Evolutionary conservation across 768 basidiomycete genomes (phyloP).

Genomic region (Phylloporus sp.): DNA sequence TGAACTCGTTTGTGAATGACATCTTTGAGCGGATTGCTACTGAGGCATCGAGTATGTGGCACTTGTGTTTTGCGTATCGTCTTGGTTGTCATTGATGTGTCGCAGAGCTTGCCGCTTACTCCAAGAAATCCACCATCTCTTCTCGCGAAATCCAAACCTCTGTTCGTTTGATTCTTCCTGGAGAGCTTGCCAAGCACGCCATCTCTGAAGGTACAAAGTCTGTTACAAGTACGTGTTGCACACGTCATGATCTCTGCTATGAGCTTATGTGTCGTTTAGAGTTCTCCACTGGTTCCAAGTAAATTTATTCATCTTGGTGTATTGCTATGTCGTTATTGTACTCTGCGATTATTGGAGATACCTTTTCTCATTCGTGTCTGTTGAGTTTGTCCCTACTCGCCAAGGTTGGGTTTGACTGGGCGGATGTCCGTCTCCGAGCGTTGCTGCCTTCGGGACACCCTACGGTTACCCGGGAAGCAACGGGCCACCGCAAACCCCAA

Average conservation of each 20-base stretch:
- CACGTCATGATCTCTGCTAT: neutral
- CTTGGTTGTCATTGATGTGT: neutral
- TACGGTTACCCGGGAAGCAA: neutral
- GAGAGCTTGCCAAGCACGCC: slow-evolving; percentile 84
- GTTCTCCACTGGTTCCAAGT: slow-evolving; percentile 61
- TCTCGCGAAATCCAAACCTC: slow-evolving; percentile 86
- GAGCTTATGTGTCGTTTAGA: slow-evolving; percentile 33
- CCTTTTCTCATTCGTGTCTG: slow-evolving; percentile 11
- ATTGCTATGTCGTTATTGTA: slow-evolving; percentile 34
- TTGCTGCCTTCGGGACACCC: too few relatives aligned
- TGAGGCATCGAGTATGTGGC: slow-evolving; percentile 61
- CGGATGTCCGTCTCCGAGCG: neutral
- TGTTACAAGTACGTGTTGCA: slow-evolving; percentile 53
- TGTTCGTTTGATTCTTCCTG: slow-evolving; percentile 79
- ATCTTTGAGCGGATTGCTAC: slow-evolving; percentile 80
- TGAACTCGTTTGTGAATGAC: slow-evolving; percentile 82
- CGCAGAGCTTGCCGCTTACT: slow-evolving; percentile 75
- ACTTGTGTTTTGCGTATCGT: neutral
- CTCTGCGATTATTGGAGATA: slow-evolving; percentile 29
- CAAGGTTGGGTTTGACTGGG: neutral
- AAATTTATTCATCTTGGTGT: slow-evolving; percentile 30
- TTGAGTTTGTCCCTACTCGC: neutral
- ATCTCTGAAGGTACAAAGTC: slow-evolving; percentile 82
- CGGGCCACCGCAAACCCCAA: neutral
- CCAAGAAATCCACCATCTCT: slow-evolving; percentile 90